Percentiles rank a stretch among this genome's conserved stretches.
Conservation (phyloP, 768 basidiomycete genomes). For the Neoboletus subvelutipes region DNA sequence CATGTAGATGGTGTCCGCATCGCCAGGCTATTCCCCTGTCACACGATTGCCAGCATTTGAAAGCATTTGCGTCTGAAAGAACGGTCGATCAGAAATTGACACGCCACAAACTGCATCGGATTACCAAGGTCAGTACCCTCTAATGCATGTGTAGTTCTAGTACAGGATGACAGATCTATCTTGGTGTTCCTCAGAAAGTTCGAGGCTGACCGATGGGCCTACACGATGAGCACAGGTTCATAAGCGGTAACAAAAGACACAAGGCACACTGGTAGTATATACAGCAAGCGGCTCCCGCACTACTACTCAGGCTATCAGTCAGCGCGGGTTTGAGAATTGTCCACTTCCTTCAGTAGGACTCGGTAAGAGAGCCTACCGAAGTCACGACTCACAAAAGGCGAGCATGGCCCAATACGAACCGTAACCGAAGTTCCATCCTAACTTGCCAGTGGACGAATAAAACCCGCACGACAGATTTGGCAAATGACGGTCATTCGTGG, state of each 20-base stretch:
- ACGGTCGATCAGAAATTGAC: slow-evolving; percentile 5
- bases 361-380: background rate
- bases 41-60: too few relatives aligned
- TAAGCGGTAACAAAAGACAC: background rate
- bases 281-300: background rate
- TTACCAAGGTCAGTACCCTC: background rate
- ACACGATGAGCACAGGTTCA: background rate
- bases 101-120: background rate
- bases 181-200: background rate
- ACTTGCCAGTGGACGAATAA: background rate
- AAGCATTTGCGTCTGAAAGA: background rate
- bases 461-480: background rate
- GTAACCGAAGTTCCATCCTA: background rate
- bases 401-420: background rate
- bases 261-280: background rate
- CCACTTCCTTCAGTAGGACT: too few relatives aligned
- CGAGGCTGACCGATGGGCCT: background rate
- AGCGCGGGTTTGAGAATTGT: too few relatives aligned
- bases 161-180: background rate
- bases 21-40: background rate
- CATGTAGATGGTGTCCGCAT: background rate
- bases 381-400: background rate
- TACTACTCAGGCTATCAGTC: background rate
- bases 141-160: background rate
- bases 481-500: background rate